Evolutionary conservation across 176 grass and related monocot genomes (phyloP).

Genomic region (Phoenix roebelenii): DNA sequence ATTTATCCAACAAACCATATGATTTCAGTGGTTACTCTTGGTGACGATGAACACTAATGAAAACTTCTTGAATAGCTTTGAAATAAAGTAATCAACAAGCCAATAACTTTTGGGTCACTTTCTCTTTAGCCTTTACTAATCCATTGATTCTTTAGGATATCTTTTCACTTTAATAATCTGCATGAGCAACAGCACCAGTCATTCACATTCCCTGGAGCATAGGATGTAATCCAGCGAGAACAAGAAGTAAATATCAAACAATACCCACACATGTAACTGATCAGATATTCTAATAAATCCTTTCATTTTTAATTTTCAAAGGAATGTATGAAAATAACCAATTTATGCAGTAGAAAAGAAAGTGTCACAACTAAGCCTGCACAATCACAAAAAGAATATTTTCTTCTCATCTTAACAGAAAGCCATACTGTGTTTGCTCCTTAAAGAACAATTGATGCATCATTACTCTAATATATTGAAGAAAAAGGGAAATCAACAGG

Average conservation of each 20-base stretch:
- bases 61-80: slow-evolving; percentile 13
- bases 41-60: slow-evolving; percentile 2
- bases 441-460: too few relatives aligned
- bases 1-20: slow-evolving; percentile 17
- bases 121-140: slow-evolving; percentile 23
- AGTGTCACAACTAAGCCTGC: too few relatives aligned
- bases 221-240: neutral
- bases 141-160: slow-evolving; percentile 17
- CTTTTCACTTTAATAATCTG: slow-evolving; percentile 23
- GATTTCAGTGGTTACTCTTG: slow-evolving; percentile 9
- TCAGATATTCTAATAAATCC: too few relatives aligned
- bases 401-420: too few relatives aligned
- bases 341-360: too few relatives aligned
- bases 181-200: slow-evolving; percentile 13
- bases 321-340: too few relatives aligned
- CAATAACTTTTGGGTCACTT: slow-evolving; percentile 16
- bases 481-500: too few relatives aligned
- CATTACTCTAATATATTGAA: too few relatives aligned
- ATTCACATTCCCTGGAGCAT: slow-evolving; percentile 6
- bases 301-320: too few relatives aligned
- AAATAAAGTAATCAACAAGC: slow-evolving; percentile 17
- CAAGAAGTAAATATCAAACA: slow-evolving; percentile 10
- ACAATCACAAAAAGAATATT: too few relatives aligned
- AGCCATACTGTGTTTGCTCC: too few relatives aligned
- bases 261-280: neutral